Conservation (phyloP, 768 basidiomycete genomes). For the Termitomyces titanicus region DNA sequence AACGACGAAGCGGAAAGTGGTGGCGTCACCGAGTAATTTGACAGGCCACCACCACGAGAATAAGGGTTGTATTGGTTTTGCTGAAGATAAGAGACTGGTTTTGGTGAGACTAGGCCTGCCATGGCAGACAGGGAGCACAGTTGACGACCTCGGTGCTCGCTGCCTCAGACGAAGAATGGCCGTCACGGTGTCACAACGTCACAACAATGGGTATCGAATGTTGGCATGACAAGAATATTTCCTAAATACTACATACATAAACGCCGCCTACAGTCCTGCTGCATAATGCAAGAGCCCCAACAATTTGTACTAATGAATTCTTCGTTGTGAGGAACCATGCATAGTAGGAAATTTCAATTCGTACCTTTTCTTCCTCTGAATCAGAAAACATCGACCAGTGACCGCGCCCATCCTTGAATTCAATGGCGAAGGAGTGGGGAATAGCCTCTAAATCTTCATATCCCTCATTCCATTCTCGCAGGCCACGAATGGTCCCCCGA, state of each 20-base stretch:
- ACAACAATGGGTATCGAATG: slow-evolving; percentile 4
- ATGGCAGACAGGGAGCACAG: slow-evolving; percentile 32
- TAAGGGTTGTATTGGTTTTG: slow-evolving; percentile 62
- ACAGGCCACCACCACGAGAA: slow-evolving; percentile 45
- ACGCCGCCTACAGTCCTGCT: slow-evolving; percentile 31
- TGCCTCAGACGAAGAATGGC: slow-evolving; percentile 6
- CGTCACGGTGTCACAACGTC: slow-evolving; percentile 15
- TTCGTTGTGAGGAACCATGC: background rate
- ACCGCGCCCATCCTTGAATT: slow-evolving; percentile 46
- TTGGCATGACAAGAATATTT: slow-evolving; percentile 1
- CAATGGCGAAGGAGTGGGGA: slow-evolving; percentile 62
- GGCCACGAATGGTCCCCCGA: slow-evolving; percentile 38
- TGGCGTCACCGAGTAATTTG: slow-evolving; percentile 62
- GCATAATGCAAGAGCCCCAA: slow-evolving; percentile 44
- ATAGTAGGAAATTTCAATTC: slow-evolving; percentile 1
- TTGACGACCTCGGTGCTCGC: slow-evolving; percentile 14
- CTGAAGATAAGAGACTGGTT: slow-evolving; percentile 62
- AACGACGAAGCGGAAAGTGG: slow-evolving; percentile 50
- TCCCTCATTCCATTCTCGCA: slow-evolving; percentile 65
- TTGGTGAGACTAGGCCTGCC: slow-evolving; percentile 63
- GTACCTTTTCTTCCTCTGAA: slow-evolving; percentile 60
- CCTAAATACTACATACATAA: slow-evolving; percentile 6
- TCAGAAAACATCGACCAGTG: slow-evolving; percentile 61
- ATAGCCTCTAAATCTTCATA: slow-evolving; percentile 67
- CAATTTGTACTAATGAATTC: slow-evolving; percentile 36